phyloP scores from a whole-genome alignment of 768 basidiomycete genomes.

The Gelatoporia subvermispora region DNA sequence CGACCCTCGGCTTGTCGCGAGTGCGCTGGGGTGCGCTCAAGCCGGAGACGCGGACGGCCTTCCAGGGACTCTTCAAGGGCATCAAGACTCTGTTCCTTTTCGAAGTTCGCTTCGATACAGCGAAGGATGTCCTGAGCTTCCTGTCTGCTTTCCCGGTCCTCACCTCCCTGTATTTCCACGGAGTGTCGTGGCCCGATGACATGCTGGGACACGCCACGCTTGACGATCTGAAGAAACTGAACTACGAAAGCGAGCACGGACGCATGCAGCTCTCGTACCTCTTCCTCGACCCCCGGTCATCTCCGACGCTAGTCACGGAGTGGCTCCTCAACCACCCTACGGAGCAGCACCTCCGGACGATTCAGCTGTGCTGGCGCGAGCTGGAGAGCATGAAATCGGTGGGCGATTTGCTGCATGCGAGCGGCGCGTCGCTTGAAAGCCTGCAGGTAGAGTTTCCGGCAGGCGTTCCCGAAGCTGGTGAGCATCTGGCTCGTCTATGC shows the following conservation, averaged over 20 bases:
- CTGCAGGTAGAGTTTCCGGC: slow-evolving; percentile 24
- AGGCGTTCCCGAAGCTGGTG: slow-evolving; percentile 19
- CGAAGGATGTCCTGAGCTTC: slow-evolving; percentile 22
- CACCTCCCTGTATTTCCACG: slow-evolving; percentile 24
- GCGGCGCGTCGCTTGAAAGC: slow-evolving; percentile 22
- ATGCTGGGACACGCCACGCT: slow-evolving; percentile 10
- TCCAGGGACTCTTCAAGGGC: slow-evolving; percentile 10
- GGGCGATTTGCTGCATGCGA: slow-evolving; percentile 21
- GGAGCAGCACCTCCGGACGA: slow-evolving; percentile 19
- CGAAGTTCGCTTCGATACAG: slow-evolving; percentile 21
- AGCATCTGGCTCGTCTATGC: background rate
- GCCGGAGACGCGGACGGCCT: slow-evolving; percentile 17
- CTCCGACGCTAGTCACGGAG: slow-evolving; percentile 24
- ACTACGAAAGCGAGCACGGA: background rate
- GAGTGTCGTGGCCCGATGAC: slow-evolving; percentile 22
- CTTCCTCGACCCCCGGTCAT: slow-evolving; percentile 23
- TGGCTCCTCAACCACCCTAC: slow-evolving; percentile 22
- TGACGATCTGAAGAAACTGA: background rate
- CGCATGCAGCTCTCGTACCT: slow-evolving; percentile 22
- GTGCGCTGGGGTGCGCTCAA: slow-evolving; percentile 20
- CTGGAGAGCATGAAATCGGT: slow-evolving; percentile 19
- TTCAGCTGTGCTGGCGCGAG: slow-evolving; percentile 27
- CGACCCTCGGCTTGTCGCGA: slow-evolving; percentile 20
- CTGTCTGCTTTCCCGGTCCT: slow-evolving; percentile 22
- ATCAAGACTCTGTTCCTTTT: slow-evolving; percentile 22